Percentiles rank a stretch among this genome's conserved stretches.
Conservation (phyloP, 2,329 filamentous ascomycete species). For the Penicillium expansum region DNA sequence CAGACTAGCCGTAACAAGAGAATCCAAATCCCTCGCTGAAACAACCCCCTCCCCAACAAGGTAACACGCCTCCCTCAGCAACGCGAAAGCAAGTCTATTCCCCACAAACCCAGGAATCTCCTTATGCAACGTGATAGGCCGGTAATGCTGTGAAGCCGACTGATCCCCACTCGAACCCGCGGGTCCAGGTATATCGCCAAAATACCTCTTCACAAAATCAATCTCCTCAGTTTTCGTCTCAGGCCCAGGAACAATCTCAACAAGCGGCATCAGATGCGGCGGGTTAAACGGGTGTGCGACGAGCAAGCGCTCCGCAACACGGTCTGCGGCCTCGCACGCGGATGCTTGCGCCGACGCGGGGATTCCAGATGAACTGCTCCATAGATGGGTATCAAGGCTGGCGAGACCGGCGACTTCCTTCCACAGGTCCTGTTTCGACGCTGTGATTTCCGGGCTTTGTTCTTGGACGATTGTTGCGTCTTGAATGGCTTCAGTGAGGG, state of each 20-base stretch:
- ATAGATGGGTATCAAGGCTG: constrained; percentile 48
- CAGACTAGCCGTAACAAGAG: constrained; percentile 51
- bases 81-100: constrained; percentile 57
- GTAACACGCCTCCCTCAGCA: constrained; percentile 56
- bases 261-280: constrained; percentile 60
- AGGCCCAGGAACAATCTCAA: constrained; percentile 56
- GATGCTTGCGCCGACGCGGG: constrained; percentile 49
- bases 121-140: constrained; percentile 51
- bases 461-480: constrained; percentile 57
- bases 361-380: constrained; percentile 60
- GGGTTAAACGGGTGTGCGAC: constrained; percentile 63
- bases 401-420: constrained; percentile 49
- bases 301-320: constrained; percentile 48
- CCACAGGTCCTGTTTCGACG: constrained; percentile 55
- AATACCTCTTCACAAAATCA: constrained; percentile 43
- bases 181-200: constrained; percentile 19
- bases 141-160: constrained; percentile 19
- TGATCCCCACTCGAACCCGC: neutral
- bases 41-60: constrained; percentile 56
- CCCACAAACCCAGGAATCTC: constrained; percentile 58
- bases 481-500: constrained; percentile 43
- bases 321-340: constrained; percentile 18
- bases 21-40: constrained; percentile 52
- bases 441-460: constrained; percentile 55
- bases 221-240: constrained; percentile 36